These are phyloP conservation scores for Ramaria sp. DNA, from an alignment of 768 basidiomycete genomes.

Conservation along the genomic window DNA sequence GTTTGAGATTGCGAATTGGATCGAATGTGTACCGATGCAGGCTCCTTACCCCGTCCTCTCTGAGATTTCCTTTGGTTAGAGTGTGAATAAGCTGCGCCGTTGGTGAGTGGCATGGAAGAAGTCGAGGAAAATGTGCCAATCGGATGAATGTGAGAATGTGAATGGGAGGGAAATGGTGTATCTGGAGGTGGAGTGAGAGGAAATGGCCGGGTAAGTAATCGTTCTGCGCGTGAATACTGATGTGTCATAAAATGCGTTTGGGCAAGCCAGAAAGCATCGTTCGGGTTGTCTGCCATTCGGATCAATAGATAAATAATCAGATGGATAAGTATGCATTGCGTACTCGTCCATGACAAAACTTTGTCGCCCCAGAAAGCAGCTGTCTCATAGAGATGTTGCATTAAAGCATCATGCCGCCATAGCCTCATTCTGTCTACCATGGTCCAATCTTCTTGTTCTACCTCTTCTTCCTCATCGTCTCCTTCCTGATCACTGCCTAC, in stretches of 20 bases:
- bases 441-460: conserved; percentile 47
- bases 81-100: conserved; percentile 21
- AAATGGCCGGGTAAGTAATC: conserved; percentile 82
- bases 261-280: conserved; percentile 98
- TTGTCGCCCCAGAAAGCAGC: conserved; percentile 99
- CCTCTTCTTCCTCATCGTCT: conserved; percentile 43
- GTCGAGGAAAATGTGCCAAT: conserved; percentile 30
- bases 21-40: not conserved
- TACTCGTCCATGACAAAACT: conserved; percentile 91
- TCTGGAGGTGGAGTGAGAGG: conserved; percentile 37
- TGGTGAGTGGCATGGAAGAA: conserved; percentile 12
- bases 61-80: conserved; percentile 4
- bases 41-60: conserved; percentile 54
- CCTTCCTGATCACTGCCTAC: conserved; percentile 42
- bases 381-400: conserved; percentile 96
- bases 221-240: conserved; percentile 90
- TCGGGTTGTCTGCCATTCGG: conserved; percentile 63
- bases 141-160: conserved; percentile 18
- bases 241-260: conserved; percentile 96
- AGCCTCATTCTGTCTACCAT: conserved; percentile 92
- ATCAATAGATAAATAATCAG: not conserved
- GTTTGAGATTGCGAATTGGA: conserved; percentile 1
- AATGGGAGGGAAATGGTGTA: conserved; percentile 14
- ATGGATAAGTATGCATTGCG: conserved; percentile 14
- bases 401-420: conserved; percentile 96